A percentile compares a stretch with the other conserved stretches of the same genome.
Evolutionary conservation across 805 yeast species (phyloP).

Genomic region (Kuraishia floccosa): DNA sequence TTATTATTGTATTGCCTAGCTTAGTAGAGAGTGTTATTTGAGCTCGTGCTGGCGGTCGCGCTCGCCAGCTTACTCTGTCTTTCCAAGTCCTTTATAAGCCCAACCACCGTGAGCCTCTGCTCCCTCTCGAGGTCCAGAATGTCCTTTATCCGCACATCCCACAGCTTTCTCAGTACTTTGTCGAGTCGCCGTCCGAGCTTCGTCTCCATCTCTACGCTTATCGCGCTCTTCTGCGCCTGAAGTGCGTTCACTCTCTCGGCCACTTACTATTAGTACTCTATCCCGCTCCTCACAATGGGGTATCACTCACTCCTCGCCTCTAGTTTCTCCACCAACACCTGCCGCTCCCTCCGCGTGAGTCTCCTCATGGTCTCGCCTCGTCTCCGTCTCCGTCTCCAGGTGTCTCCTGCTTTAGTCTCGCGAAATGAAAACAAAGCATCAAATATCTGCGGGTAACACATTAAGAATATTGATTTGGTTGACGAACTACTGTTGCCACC

Average conservation of each 20-base stretch:
- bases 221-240: no score
- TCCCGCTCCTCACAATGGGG: no score
- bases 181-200: constrained; percentile 30
- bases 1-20: neutral
- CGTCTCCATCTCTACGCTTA: constrained; percentile 18
- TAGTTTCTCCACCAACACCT: neutral
- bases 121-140: constrained; percentile 33
- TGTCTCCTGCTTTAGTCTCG: neutral
- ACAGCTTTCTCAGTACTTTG: constrained; percentile 33
- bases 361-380: neutral
- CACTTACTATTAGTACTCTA: no score
- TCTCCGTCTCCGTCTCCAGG: no score
- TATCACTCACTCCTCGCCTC: constrained; percentile 1
- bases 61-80: no score
- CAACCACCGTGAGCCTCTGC: constrained; percentile 18
- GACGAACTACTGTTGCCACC: no score
- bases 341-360: constrained; percentile 1
- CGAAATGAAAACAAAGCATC: neutral
- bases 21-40: neutral
- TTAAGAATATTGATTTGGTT: no score
- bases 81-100: constrained; percentile 17
- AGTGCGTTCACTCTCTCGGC: no score
- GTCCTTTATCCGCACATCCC: constrained; percentile 34
- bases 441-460: no score
- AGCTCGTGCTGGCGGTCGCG: neutral